A percentile compares a stretch with the other conserved stretches of the same genome.
These are phyloP conservation scores for Dryadomyces quercus-mongolicae DNA, from an alignment of 2,329 filamentous ascomycete species.

Conservation along the genomic window DNA sequence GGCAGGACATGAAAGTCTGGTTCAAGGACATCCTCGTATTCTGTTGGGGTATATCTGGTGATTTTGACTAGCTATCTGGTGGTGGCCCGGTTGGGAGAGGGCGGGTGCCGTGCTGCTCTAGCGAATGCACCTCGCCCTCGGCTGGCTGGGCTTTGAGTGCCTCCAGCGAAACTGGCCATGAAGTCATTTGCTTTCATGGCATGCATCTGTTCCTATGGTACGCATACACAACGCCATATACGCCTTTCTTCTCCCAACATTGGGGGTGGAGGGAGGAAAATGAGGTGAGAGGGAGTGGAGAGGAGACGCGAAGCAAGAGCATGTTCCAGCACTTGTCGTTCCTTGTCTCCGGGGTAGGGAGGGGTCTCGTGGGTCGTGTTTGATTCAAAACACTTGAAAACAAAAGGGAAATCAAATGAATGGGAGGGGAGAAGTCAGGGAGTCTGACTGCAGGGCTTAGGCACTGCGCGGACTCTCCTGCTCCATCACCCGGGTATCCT, in stretches of 20 bases:
- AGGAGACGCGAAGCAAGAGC: not conserved
- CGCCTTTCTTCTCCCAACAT: not conserved
- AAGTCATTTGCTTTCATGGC: not conserved
- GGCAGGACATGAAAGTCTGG: no score
- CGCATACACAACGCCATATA: conserved; percentile 2
- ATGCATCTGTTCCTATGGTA: conserved; percentile 1
- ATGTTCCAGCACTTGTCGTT: not conserved
- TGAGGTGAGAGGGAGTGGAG: not conserved
- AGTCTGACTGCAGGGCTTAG: not conserved
- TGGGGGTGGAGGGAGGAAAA: not conserved
- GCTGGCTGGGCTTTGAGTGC: not conserved
- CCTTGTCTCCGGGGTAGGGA: not conserved
- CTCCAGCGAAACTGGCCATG: not conserved
- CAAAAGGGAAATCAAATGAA: not conserved
- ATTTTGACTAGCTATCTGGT: not conserved
- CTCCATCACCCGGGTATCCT: not conserved
- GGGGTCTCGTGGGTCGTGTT: not conserved
- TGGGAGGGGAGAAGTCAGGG: not conserved
- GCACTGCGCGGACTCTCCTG: not conserved
- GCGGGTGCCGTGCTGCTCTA: not conserved
- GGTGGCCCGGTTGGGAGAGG: not conserved
- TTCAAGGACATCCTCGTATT: not conserved
- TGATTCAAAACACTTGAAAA: conserved; percentile 1
- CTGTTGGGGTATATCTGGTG: not conserved
- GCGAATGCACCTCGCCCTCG: not conserved